These are phyloP conservation scores for Sclerotinia nivalis DNA, from an alignment of 2,329 filamentous ascomycete species.

Conservation along the genomic window DNA sequence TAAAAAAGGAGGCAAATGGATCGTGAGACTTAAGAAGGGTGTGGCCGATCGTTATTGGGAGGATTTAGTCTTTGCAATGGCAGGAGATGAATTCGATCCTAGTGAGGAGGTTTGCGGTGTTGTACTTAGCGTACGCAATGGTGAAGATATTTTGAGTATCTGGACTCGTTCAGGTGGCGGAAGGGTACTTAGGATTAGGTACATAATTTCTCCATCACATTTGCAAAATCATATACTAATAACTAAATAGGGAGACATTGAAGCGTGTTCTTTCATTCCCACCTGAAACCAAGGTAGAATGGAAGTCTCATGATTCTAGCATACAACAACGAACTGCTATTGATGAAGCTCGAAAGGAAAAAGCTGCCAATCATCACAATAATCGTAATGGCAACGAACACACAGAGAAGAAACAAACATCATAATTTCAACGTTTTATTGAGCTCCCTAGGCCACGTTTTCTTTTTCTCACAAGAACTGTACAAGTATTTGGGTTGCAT, in stretches of 20 bases:
- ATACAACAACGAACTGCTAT: slow-evolving; percentile 89
- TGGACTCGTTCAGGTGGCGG: slow-evolving; percentile 95
- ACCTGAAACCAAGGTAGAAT: slow-evolving; percentile 84
- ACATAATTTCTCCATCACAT: slow-evolving; percentile 42
- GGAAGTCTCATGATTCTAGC: slow-evolving; percentile 94
- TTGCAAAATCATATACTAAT: slow-evolving; percentile 27
- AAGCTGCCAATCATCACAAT: slow-evolving; percentile 52
- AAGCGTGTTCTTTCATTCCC: slow-evolving; percentile 87
- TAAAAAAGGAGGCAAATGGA: slow-evolving; percentile 95
- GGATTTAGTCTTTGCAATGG: slow-evolving; percentile 83
- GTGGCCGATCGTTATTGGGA: slow-evolving; percentile 98
- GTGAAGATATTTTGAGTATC: slow-evolving; percentile 95
- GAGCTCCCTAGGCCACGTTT: slow-evolving; percentile 29
- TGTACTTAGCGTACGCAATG: slow-evolving; percentile 90
- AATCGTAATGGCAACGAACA: slow-evolving; percentile 25
- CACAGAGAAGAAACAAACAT: slow-evolving; percentile 35
- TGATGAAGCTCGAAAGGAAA: slow-evolving; percentile 88
- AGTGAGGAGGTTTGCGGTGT: slow-evolving; percentile 93
- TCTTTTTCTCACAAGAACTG: slow-evolving; percentile 31
- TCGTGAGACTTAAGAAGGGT: slow-evolving; percentile 94
- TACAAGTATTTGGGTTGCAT: slow-evolving; percentile 41
- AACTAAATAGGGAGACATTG: slow-evolving; percentile 74
- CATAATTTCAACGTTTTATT: slow-evolving; percentile 26
- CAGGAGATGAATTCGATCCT: slow-evolving; percentile 90
- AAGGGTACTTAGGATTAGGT: slow-evolving; percentile 95